Conservation (phyloP, 2,329 filamentous ascomycete species). For the Pseudogymnoascus verrucosus region DNA sequence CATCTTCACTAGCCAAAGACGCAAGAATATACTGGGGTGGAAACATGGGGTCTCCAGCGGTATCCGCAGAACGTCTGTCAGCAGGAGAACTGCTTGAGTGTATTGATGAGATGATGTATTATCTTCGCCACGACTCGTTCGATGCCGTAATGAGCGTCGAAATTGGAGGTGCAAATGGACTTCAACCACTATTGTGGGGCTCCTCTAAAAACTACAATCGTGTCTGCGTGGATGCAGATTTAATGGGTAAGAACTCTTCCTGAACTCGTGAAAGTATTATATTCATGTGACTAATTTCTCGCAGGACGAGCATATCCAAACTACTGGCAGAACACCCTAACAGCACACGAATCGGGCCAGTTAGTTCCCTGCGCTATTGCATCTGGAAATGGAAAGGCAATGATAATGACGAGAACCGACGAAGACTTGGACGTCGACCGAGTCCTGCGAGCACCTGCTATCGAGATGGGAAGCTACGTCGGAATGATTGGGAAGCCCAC, state of each 20-base stretch:
- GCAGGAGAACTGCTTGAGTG: conserved; percentile 33
- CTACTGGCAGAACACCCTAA: conserved; percentile 37
- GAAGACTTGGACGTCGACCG: conserved; percentile 36
- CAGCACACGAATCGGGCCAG: conserved; percentile 32
- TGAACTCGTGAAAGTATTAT: background rate
- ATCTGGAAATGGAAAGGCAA: conserved; percentile 36
- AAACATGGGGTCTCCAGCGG: conserved; percentile 35
- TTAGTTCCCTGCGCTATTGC: conserved; percentile 38
- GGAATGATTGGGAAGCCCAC: conserved; percentile 35
- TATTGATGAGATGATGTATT: conserved; percentile 31
- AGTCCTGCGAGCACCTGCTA: conserved; percentile 32
- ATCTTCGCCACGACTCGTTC: conserved; percentile 25
- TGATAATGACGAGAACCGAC: conserved; percentile 35
- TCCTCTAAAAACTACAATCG: conserved; percentile 26
- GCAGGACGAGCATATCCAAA: conserved; percentile 35
- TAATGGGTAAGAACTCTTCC: conserved; percentile 28
- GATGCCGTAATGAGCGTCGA: conserved; percentile 30
- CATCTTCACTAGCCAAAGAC: conserved; percentile 35
- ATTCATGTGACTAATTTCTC: background rate
- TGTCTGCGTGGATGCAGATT: conserved; percentile 37
- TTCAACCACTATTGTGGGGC: conserved; percentile 25
- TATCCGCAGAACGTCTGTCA: conserved; percentile 35
- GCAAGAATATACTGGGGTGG: conserved; percentile 38
- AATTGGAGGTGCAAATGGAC: conserved; percentile 36
- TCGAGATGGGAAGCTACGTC: conserved; percentile 35